These are phyloP conservation scores for Diaporthe eres DNA, from an alignment of 2,329 filamentous ascomycete species.

Conservation along the genomic window DNA sequence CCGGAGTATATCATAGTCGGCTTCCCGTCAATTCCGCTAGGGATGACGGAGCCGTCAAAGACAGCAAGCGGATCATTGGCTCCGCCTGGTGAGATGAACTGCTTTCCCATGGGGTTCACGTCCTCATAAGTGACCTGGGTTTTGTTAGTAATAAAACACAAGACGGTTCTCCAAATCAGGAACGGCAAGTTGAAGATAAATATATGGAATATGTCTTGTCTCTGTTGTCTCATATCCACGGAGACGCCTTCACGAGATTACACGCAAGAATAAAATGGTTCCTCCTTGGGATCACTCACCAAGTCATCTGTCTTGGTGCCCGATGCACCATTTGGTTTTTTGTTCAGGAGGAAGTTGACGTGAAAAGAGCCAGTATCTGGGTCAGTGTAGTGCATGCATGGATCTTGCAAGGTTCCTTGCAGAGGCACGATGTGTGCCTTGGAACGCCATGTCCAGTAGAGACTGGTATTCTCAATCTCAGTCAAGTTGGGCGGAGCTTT, in stretches of 20 bases:
- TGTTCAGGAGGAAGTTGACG: conserved; percentile 55
- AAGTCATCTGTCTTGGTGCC: conserved; percentile 58
- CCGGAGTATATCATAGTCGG: conserved; percentile 61
- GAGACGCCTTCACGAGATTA: neutral
- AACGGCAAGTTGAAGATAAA: neutral
- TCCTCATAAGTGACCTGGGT: conserved; percentile 51
- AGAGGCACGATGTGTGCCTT: conserved; percentile 57
- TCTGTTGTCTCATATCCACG: neutral
- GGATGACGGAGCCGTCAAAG: conserved; percentile 61
- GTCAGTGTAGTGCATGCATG: conserved; percentile 61
- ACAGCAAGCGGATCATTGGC: conserved; percentile 58
- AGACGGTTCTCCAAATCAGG: neutral
- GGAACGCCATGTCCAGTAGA: conserved; percentile 51
- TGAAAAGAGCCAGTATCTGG: conserved; percentile 60
- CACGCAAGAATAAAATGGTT: neutral
- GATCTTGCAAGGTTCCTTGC: conserved; percentile 57
- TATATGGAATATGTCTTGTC: neutral
- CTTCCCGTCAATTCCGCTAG: conserved; percentile 57
- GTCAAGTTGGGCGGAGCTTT: conserved; percentile 55
- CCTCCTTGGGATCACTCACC: neutral
- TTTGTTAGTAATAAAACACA: neutral
- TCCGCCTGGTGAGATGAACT: conserved; percentile 45
- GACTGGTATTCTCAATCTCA: conserved; percentile 52
- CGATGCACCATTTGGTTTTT: conserved; percentile 47
- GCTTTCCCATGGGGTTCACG: conserved; percentile 54